These are phyloP conservation scores for Colletotrichum sp. DNA, from an alignment of 2,329 filamentous ascomycete species.

Conservation along the genomic window DNA sequence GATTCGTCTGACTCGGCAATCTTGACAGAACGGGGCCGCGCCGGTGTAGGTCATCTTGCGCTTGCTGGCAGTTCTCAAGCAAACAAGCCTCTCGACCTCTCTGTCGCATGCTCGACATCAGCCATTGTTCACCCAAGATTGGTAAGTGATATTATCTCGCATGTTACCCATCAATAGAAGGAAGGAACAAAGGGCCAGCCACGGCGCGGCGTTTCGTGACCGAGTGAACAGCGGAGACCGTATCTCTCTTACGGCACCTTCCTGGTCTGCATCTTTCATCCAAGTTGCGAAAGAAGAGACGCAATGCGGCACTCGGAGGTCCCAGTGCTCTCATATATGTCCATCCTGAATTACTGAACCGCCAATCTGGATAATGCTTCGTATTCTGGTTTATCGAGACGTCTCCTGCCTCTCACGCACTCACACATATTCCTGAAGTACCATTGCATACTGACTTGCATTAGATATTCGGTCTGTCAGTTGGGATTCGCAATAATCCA, in stretches of 20 bases:
- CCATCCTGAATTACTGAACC: neutral
- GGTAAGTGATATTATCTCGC: neutral
- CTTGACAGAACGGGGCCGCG: neutral
- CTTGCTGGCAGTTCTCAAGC: neutral
- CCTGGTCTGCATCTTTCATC: neutral
- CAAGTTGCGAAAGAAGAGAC: neutral
- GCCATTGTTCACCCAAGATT: neutral
- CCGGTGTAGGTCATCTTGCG: neutral
- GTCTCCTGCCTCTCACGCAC: neutral
- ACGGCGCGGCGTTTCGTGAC: neutral
- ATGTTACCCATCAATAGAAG: neutral
- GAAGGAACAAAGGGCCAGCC: neutral
- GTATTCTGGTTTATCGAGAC: neutral
- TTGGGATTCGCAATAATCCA: neutral
- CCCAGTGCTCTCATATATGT: neutral
- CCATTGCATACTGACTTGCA: neutral
- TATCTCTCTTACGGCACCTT: neutral
- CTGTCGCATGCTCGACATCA: neutral
- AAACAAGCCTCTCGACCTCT: neutral
- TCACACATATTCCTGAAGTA: neutral
- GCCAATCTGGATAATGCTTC: neutral
- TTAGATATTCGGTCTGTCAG: neutral
- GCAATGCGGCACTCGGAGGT: neutral
- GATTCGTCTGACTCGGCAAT: neutral
- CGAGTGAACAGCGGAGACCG: neutral